phyloP scores from a whole-genome alignment of 441 rosid species.

The Pelargonium cotyledonis region DNA sequence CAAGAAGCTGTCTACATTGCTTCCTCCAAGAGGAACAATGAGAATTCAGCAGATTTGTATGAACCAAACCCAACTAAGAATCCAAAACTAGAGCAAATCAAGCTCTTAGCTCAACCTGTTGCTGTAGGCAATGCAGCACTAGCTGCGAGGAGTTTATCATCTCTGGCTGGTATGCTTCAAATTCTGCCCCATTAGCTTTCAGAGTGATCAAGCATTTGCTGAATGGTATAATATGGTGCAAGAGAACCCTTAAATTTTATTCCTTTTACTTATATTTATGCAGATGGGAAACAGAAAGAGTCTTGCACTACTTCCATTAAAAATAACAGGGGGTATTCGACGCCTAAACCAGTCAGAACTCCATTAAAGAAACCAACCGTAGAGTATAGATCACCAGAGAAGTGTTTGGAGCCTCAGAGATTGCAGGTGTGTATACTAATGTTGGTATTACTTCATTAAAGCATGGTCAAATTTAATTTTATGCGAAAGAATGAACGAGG shows the following conservation, averaged over 20 bases:
- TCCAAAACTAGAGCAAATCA: slow-evolving; percentile 28
- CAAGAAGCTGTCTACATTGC: slow-evolving; percentile 67
- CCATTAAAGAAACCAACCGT: slow-evolving; percentile 29
- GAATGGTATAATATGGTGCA: background rate
- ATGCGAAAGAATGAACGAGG: background rate
- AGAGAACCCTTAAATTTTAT: background rate
- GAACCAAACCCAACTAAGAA: slow-evolving; percentile 24
- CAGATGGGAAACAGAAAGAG: slow-evolving; percentile 35
- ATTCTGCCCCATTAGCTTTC: background rate
- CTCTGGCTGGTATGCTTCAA: slow-evolving; percentile 30
- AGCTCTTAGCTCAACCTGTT: slow-evolving; percentile 20
- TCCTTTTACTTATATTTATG: slow-evolving; percentile 19
- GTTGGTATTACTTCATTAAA: background rate
- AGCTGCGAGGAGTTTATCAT: slow-evolving; percentile 17
- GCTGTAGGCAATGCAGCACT: slow-evolving; percentile 19
- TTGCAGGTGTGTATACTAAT: slow-evolving; percentile 33
- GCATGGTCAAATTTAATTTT: background rate
- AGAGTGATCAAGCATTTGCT: background rate
- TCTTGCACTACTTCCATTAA: slow-evolving; percentile 28
- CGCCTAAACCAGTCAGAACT: slow-evolving; percentile 29
- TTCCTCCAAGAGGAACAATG: slow-evolving; percentile 43
- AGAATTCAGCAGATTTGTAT: slow-evolving; percentile 26
- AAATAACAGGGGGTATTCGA: slow-evolving; percentile 22
- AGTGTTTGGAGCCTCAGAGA: slow-evolving; percentile 23
- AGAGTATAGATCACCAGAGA: slow-evolving; percentile 25